These are phyloP conservation scores for Prinsepia uniflora DNA, from an alignment of 306 rosid species.

Conservation along the genomic window DNA sequence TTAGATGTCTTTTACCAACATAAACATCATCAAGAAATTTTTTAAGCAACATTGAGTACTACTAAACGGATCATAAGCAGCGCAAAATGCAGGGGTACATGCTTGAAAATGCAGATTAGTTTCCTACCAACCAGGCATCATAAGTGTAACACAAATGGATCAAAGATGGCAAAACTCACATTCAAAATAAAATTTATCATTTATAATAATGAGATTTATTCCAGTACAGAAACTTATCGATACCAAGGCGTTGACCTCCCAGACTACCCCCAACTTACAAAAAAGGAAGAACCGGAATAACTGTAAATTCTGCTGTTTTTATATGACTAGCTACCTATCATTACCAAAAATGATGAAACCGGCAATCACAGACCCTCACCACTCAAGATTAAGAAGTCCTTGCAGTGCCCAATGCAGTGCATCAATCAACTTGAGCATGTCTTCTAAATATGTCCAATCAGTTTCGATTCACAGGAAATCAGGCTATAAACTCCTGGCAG, in stretches of 20 bases:
- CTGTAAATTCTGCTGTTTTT: not conserved
- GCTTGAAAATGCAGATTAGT: not conserved
- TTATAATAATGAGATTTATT: not conserved
- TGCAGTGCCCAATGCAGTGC: not conserved
- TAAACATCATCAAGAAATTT: not conserved
- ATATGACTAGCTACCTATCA: not conserved
- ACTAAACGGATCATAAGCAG: too few species aligned
- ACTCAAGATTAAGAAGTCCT: not conserved
- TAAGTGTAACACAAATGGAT: not conserved
- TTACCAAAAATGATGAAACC: not conserved
- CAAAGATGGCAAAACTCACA: not conserved
- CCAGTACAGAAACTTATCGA: not conserved
- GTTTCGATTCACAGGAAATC: slow-evolving; percentile 21
- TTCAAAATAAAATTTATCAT: not conserved
- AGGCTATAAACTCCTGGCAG: slow-evolving; percentile 34
- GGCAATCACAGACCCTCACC: not conserved
- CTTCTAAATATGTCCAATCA: slow-evolving; percentile 1
- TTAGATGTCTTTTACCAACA: not conserved
- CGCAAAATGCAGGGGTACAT: not conserved
- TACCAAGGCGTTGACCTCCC: not conserved
- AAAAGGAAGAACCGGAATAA: not conserved
- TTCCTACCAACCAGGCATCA: not conserved
- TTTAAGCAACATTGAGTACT: not conserved
- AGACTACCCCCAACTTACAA: not conserved
- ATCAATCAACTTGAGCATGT: not conserved